Evolutionary conservation across 371 early-diverging fungal species (phyloP), one percentile per base, ranked within the genome.

Genomic region (Rhizopus stolonifer): DNA sequence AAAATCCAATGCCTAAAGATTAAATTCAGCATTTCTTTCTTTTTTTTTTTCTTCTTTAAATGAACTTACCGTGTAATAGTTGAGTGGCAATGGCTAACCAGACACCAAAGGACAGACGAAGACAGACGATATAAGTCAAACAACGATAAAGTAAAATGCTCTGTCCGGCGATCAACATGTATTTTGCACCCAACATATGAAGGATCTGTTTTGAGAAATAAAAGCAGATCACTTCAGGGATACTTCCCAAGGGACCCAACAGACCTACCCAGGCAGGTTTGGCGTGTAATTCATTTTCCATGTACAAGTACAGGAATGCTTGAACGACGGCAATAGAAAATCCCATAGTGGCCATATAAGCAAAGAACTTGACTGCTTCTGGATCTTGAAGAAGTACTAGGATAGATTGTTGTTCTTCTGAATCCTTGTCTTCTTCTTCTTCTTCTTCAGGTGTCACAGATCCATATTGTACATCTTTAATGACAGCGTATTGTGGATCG

Each of bases 141-240:
- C 61, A 63, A 7, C 73, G 67, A 34, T 55, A 61, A 0, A 62
- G 31, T 5, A 58, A 47, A 9, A 72, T 51, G 6, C 32, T 23
- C 24, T 72, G 73, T 1, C 61, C 59, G 1, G 45, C 31, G 8
- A 64, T 47, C 26, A 72, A 18, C 73, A 72, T 69, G 3, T 31
- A 23, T 14, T 48, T 43, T 5, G 65, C 31, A 7, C 73, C 73
- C 18, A 72, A 24, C 3, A 47, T 31, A 14, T 46, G 25, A 15
- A 64, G 53, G 2, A 71, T 64, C 65, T 69, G 42, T 36, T 69
- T 69, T 9, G 67, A 67, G 43, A 61, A 72, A 31, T 51, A 72
- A 50, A 72, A 72, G 6, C 56, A 61, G 17, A 67, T 42, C 19
- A 72, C 22, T 49, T 72, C 73, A 1, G 65, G 59, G 34, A 57